Evolutionary conservation across 2,329 filamentous ascomycete genomes (phyloP), one percentile per base, ranked within the genome.

Genomic region (Elsinoe batatas): DNA sequence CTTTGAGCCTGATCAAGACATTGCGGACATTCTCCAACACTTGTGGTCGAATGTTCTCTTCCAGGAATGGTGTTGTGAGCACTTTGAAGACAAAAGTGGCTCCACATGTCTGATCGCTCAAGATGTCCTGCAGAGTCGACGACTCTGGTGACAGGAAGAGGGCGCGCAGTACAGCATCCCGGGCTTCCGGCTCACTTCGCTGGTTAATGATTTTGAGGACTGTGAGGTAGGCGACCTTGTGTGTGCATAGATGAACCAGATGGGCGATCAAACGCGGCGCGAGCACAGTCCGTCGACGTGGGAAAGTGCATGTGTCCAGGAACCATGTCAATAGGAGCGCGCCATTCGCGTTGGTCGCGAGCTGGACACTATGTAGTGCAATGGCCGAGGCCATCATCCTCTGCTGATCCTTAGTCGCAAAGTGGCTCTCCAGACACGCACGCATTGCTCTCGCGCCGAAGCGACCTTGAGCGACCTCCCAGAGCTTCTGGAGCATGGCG

Each of bases 151-250:
- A 90, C 72, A 95, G 95, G 79, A 98, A 97, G 33, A 98, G 76
- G 1, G 91, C 91, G 68, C 89, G 86, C 38, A 97, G 77, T 37
- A 98, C 88, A 47, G 82, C 87, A 65, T 98, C 91, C 11, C 93
- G 83, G 3, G 93, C 93, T 59, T 97, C 91, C 0, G 88, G 79
- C 72, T 98, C 93, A 33, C 91, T 88, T 67, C 95, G 90, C 71
- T 98, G 93, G 69, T 98, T 98, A 71, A 98, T 95, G 51, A 97
- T 90, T 75, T 98, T 98, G 57, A 98, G 77, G 1, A 98, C 91
- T 0, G 93, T 98, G 59, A 97, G 78, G 67, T 97, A 97, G 0
- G 93, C 93, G 56, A 98, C 91, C 77, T 97, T 97, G 77, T 98
- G 93, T 0, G 93, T 97, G 77, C 93, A 97, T 5, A 98, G 79